Evolutionary conservation across 2,329 filamentous ascomycete species (phyloP).

Genomic region (Fusarium neocosmosporiellum): DNA sequence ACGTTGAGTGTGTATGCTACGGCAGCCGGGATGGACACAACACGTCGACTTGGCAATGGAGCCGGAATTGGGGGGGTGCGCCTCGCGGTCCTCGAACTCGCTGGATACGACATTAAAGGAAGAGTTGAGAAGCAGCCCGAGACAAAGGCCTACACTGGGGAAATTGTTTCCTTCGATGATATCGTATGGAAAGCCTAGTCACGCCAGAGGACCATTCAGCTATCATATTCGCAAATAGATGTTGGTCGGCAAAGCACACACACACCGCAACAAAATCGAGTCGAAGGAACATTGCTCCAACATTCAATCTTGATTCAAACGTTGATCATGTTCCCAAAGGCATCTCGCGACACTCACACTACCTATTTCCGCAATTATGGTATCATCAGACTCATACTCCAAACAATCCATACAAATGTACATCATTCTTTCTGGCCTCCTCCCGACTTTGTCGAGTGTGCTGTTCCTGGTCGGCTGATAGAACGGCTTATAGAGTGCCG

Average conservation of each 20-base stretch:
- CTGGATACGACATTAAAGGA: conserved; percentile 48
- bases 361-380: conserved; percentile 6
- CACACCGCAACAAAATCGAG: not conserved
- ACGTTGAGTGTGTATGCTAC: conserved; percentile 50
- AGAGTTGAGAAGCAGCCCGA: conserved; percentile 51
- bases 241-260: not conserved
- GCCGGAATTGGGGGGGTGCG: conserved; percentile 55
- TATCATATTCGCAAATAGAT: not conserved
- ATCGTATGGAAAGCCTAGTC: conserved; percentile 49
- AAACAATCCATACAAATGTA: not conserved
- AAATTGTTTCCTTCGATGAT: conserved; percentile 54
- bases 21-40: conserved; percentile 51
- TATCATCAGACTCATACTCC: conserved; percentile 11
- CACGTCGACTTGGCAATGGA: conserved; percentile 47
- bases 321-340: not conserved
- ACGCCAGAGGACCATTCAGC: too few species aligned
- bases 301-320: not conserved
- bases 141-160: conserved; percentile 50
- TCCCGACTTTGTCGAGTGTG: conserved; percentile 45
- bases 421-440: conserved; percentile 29
- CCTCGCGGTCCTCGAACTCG: conserved; percentile 54
- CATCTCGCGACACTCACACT: not conserved
- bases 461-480: conserved; percentile 54
- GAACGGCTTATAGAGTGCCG: conserved; percentile 53
- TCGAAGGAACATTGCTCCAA: not conserved